Evolutionary conservation across 768 basidiomycete genomes (phyloP), one percentile per base, ranked within the genome.

Genomic region (Agaricus subrufescens): DNA sequence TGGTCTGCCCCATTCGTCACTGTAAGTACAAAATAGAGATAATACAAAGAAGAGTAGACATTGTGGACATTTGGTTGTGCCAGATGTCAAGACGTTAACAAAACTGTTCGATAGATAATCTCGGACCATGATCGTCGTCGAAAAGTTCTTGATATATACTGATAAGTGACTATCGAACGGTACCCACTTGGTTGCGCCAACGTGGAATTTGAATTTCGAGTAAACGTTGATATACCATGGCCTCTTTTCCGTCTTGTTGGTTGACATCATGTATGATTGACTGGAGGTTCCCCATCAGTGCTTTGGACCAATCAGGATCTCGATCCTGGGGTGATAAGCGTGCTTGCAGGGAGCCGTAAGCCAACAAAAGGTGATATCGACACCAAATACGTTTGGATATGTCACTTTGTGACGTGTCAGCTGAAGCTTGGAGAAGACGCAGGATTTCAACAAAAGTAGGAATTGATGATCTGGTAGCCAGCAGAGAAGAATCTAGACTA

Each of bases 341-440:
- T 7, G 52, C 57, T 50, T 69, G 75, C 26, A 78, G 60, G 42
- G 66, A 67, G 19, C 69, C 72, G 48, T 72, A 78, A 8, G 77
- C 71, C 58, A 66, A 47, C 34, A 78, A 60, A 45, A 78, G 67
- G 19, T 67, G 62, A 49, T 72, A 77, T 64, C 77, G 79, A 56
- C 66, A 60, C 48, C 66, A 71, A 56, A 59, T 46, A 12, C 10
- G 43, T 26, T 30, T 50, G 5, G 39, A 27, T 5, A 42, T 31
- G 23, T 38, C 14, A 15, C 27, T 25, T 29, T 37, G 19, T 26
- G 10, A 14, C 25, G 10, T 31, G 29, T 56, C 48, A 15, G 34
- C 23, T 25, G 42, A 42, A 8, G 49, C 43, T 50, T 45, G 42
- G n/a, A 56, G 34, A n/a, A 56, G 29, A 26, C 49, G 48, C 23